phyloP scores from a whole-genome alignment of 1,139 yeast species.

The Geotrichum candidum region DNA sequence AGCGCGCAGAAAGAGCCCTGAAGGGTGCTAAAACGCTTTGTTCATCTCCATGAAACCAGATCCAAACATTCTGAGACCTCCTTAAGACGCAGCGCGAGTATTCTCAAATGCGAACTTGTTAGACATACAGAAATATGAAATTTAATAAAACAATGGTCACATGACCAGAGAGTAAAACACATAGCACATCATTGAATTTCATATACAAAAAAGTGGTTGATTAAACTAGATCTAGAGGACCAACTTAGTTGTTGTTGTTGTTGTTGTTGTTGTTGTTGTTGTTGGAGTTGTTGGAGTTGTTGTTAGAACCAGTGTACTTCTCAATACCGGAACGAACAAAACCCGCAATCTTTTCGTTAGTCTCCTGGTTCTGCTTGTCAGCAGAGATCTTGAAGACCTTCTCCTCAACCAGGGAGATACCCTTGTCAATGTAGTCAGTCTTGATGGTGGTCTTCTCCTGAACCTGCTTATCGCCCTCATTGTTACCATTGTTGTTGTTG shows the following conservation, averaged over 20 bases:
- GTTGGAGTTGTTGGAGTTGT: no score
- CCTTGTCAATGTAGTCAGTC: constrained; percentile 26
- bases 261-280: no score
- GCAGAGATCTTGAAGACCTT: constrained; percentile 22
- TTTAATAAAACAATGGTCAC: background rate
- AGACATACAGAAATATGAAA: no score
- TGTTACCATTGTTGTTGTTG: constrained; percentile 9
- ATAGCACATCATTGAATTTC: background rate
- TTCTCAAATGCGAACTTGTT: no score
- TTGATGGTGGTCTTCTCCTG: constrained; percentile 11
- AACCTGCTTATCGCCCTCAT: constrained; percentile 4
- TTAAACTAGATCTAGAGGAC: no score
- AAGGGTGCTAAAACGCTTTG: no score
- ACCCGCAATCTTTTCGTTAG: constrained; percentile 24
- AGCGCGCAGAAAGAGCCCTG: no score
- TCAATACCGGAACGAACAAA: constrained; percentile 12
- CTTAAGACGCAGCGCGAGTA: no score
- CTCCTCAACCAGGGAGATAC: constrained; percentile 27
- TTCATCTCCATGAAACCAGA: no score
- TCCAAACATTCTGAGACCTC: no score
- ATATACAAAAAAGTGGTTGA: no score
- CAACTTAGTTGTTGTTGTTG: background rate
- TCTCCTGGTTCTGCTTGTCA: constrained; percentile 20
- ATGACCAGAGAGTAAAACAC: background rate
- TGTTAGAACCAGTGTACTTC: background rate